Percentiles rank a stretch among this genome's conserved stretches.
These are phyloP conservation scores for Proliferodiscus dingleyae DNA, from an alignment of 2,329 filamentous ascomycete species.

Conservation along the genomic window DNA sequence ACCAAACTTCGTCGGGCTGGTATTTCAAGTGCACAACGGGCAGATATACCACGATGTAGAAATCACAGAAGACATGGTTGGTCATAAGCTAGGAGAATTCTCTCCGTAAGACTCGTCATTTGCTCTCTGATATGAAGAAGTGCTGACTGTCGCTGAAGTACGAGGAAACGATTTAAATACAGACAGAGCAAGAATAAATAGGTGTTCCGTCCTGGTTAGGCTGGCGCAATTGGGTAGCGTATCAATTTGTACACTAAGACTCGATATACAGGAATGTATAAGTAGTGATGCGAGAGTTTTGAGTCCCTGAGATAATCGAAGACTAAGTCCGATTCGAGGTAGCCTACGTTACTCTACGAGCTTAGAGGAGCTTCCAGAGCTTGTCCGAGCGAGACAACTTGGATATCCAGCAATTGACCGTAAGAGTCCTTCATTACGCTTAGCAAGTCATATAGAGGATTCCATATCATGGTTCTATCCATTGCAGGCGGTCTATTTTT, in stretches of 20 bases:
- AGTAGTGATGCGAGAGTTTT: neutral
- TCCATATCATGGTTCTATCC: no score
- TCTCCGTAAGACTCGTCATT: constrained; percentile 48
- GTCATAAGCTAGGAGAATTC: constrained; percentile 71
- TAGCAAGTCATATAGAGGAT: neutral
- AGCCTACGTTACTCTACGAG: no score
- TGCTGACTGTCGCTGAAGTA: constrained; percentile 41
- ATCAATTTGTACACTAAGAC: constrained; percentile 3
- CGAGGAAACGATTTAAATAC: constrained; percentile 62
- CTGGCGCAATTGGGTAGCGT: constrained; percentile 12
- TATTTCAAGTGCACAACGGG: constrained; percentile 69
- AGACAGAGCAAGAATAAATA: constrained; percentile 65
- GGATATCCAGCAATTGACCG: neutral
- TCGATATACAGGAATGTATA: constrained; percentile 1
- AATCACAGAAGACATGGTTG: constrained; percentile 74
- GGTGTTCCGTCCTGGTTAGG: constrained; percentile 5
- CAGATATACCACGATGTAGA: constrained; percentile 64
- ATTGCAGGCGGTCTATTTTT: no score
- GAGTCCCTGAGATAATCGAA: neutral
- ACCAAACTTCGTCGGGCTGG: constrained; percentile 66
- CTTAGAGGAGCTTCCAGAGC: no score
- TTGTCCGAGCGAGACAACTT: no score
- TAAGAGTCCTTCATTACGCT: neutral
- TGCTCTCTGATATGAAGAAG: neutral
- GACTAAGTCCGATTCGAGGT: neutral